Conservation (phyloP, 2,329 filamentous ascomycete genomes). For the Fusarium pseudonygamai region DNA sequence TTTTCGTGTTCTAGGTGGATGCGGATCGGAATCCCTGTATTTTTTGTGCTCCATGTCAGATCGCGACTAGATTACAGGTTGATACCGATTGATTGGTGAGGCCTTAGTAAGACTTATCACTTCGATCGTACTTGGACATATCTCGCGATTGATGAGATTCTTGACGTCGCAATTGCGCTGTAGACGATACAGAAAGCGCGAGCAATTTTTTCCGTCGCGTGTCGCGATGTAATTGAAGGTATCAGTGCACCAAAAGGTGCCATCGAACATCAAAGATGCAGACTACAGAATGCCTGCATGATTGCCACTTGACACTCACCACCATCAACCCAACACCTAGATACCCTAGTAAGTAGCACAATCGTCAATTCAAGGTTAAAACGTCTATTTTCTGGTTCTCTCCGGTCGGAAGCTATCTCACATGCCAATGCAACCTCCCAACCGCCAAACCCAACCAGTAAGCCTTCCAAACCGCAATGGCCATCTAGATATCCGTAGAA, state of each 20-base stretch:
- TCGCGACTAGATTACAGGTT: background rate
- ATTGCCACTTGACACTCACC: background rate
- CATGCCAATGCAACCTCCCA: background rate
- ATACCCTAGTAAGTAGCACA: background rate
- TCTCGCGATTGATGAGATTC: background rate
- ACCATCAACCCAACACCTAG: background rate
- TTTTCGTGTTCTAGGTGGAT: background rate
- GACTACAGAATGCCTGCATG: background rate
- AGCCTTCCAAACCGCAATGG: too few relatives aligned
- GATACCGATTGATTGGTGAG: background rate
- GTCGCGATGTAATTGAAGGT: fast-evolving
- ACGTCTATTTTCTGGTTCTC: background rate
- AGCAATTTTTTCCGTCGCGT: fast-evolving
- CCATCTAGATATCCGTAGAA: background rate
- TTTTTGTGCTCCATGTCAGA: background rate
- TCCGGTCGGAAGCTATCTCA: background rate
- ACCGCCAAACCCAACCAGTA: background rate
- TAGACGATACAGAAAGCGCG: fast-evolving
- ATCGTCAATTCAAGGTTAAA: background rate
- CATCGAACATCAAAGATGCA: fast-evolving
- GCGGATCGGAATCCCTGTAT: constrained; percentile 1
- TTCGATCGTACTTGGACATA: background rate
- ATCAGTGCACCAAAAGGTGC: too few relatives aligned
- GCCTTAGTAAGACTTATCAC: background rate
- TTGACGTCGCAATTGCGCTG: too few relatives aligned